Evolutionary conservation across 352 stramenopile species (phyloP).

Genomic region (Thalassiosira mediterranea): DNA sequence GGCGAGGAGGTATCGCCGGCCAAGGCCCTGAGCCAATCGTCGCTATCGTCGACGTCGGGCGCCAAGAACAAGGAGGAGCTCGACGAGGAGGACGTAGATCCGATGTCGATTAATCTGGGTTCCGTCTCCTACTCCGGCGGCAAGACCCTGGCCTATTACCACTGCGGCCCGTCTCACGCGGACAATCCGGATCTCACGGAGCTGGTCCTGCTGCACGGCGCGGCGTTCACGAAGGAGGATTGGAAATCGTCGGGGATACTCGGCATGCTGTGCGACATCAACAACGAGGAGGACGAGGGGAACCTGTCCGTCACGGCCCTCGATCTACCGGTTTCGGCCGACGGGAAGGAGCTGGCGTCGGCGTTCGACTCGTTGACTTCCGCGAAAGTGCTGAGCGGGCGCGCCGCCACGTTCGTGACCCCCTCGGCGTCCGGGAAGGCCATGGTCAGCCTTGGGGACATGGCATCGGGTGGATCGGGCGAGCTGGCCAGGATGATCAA

Average conservation of each 20-base stretch:
- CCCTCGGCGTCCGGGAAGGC: constrained; percentile 69
- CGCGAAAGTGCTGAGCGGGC: constrained; percentile 22
- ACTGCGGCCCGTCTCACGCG: no score
- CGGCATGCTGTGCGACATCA: constrained; percentile 49
- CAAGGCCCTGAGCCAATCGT: not conserved
- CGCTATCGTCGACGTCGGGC: not conserved
- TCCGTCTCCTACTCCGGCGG: constrained; percentile 6
- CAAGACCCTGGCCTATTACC: constrained; percentile 15
- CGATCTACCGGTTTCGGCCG: constrained; percentile 59
- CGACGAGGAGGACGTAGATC: constrained; percentile 14
- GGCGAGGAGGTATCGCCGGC: not conserved
- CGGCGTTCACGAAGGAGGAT: constrained; percentile 75
- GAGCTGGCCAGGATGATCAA: constrained; percentile 37
- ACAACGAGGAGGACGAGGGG: constrained; percentile 34
- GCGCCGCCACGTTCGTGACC: constrained; percentile 53
- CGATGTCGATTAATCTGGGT: constrained; percentile 4
- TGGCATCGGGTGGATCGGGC: not conserved
- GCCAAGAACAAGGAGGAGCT: constrained; percentile 9
- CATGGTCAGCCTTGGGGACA: constrained; percentile 52
- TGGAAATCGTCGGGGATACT: constrained; percentile 73
- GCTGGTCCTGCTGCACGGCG: constrained; percentile 73
- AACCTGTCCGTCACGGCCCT: constrained; percentile 57
- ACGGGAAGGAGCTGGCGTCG: constrained; percentile 33
- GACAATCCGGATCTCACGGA: constrained; percentile 14
- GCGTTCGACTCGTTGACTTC: constrained; percentile 42